Evolutionary conservation across 805 yeast genomes (phyloP).

Genomic region (Yamadazyma endophytica): DNA sequence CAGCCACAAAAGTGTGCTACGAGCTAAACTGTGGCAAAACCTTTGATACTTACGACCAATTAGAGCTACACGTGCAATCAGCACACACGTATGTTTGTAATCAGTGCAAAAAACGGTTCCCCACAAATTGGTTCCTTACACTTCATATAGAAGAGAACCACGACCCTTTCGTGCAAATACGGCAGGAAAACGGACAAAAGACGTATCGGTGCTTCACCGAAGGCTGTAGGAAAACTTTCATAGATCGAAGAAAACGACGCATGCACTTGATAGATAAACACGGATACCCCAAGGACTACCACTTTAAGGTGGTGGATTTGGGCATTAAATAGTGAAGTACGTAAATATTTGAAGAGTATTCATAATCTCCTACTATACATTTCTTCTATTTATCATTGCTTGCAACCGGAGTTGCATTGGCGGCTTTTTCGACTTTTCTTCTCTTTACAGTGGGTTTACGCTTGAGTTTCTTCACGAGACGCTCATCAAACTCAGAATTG

Average conservation of each 20-base stretch:
- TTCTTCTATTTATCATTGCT: no score
- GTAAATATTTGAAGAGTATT: no score
- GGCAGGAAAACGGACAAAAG: slow-evolving; percentile 35
- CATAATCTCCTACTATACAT: no score
- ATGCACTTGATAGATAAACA: slow-evolving; percentile 50
- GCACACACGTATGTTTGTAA: slow-evolving; percentile 30
- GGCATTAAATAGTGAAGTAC: slow-evolving; percentile 16
- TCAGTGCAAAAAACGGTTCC: slow-evolving; percentile 38
- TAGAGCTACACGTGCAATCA: slow-evolving; percentile 20
- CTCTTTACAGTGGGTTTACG: slow-evolving; percentile 55
- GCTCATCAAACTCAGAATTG: slow-evolving; percentile 68
- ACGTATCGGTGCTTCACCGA: slow-evolving; percentile 39
- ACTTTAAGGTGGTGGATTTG: slow-evolving; percentile 24
- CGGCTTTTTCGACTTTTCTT: slow-evolving; percentile 26
- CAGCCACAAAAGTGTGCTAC: no score
- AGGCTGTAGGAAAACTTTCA: slow-evolving; percentile 37
- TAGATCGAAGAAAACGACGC: slow-evolving; percentile 36
- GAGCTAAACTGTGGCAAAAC: no score
- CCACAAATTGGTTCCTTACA: slow-evolving; percentile 36
- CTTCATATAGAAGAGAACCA: slow-evolving; percentile 53
- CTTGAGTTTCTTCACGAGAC: slow-evolving; percentile 52
- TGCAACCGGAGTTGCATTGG: no score
- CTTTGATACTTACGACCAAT: slow-evolving; percentile 11
- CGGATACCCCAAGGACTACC: slow-evolving; percentile 38
- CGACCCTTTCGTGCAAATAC: slow-evolving; percentile 40